Evolutionary conservation across 2,329 filamentous ascomycete genomes (phyloP).

Genomic region (Akanthomyces lecanii): DNA sequence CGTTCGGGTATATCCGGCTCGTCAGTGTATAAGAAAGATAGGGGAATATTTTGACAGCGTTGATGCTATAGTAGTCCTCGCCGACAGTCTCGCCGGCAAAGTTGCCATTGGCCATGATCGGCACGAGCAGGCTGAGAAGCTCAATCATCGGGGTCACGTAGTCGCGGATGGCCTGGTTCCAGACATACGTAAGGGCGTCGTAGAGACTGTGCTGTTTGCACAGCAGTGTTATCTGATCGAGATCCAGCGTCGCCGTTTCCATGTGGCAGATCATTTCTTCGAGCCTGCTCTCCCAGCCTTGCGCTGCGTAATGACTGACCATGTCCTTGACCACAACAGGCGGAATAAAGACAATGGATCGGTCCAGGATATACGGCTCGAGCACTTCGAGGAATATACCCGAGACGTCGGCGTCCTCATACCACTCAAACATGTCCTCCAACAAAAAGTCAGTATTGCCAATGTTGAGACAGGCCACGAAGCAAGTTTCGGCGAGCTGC

Average conservation of each 20-base stretch:
- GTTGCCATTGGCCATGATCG: constrained; percentile 53
- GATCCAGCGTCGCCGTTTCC: constrained; percentile 83
- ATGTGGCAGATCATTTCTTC: constrained; percentile 95
- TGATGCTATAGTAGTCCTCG: constrained; percentile 59
- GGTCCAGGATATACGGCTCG: constrained; percentile 81
- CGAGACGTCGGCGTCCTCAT: constrained; percentile 69
- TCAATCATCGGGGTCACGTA: constrained; percentile 89
- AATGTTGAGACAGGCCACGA: constrained; percentile 76
- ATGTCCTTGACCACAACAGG: constrained; percentile 82
- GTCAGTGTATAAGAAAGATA: constrained; percentile 92
- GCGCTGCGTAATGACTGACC: constrained; percentile 73
- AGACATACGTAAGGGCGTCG: constrained; percentile 93
- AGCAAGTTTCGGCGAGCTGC: constrained; percentile 78
- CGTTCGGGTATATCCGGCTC: constrained; percentile 86
- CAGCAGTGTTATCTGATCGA: constrained; percentile 85
- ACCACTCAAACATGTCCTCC: constrained; percentile 85
- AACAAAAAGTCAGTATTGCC: constrained; percentile 80
- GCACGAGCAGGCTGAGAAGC: constrained; percentile 65
- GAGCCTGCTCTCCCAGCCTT: constrained; percentile 69
- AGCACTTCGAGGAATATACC: constrained; percentile 82
- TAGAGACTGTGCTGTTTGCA: constrained; percentile 92
- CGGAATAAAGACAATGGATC: constrained; percentile 69
- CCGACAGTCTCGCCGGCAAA: constrained; percentile 51
- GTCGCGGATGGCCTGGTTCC: constrained; percentile 86
- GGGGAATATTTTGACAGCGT: constrained; percentile 87